Evolutionary conservation across 352 stramenopile species (phyloP).

Genomic region (Blastocystis sp.): DNA sequence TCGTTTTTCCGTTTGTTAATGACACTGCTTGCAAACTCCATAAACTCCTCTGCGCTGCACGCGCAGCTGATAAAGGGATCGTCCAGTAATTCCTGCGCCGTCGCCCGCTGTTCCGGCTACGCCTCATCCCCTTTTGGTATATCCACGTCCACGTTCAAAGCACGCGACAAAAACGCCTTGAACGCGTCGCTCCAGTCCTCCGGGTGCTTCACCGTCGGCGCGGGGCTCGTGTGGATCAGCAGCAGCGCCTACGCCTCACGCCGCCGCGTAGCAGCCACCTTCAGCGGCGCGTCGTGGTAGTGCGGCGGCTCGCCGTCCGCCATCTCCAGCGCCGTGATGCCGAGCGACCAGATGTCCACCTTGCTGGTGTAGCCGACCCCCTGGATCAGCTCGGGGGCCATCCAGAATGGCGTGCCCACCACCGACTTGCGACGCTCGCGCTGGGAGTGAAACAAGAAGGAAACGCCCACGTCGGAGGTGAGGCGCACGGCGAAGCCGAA

Average conservation of each 20-base stretch:
- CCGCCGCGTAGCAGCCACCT: constrained; percentile 3
- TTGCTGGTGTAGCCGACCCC: constrained; percentile 75
- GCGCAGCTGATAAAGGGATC: constrained; percentile 81
- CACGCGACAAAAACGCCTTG: constrained; percentile 80
- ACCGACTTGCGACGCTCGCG: constrained; percentile 75
- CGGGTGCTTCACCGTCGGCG: constrained; percentile 78
- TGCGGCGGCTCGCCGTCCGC: constrained; percentile 83
- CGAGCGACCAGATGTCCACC: constrained; percentile 74
- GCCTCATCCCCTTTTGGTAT: too few species aligned
- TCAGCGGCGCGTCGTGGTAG: constrained; percentile 83
- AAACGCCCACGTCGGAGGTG: constrained; percentile 70
- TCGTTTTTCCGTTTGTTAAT: constrained; percentile 16
- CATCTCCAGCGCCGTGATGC: constrained; percentile 84
- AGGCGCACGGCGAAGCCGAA: constrained; percentile 76
- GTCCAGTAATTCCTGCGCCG: constrained; percentile 80
- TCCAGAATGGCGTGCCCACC: constrained; percentile 87
- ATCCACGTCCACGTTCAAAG: constrained; percentile 75
- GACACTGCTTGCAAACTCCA: constrained; percentile 70
- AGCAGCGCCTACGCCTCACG: constrained; percentile 73
- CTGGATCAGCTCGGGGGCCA: constrained; percentile 87
- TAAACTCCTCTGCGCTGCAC: constrained; percentile 74
- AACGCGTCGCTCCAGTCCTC: constrained; percentile 79
- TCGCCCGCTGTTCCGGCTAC: constrained; percentile 76
- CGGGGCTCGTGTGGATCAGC: constrained; percentile 78
- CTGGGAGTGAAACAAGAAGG: not conserved